Evolutionary conservation across 2,329 filamentous ascomycete species (phyloP), one percentile per base, ranked within the genome.

Genomic region (Hypomyces rosellus): DNA sequence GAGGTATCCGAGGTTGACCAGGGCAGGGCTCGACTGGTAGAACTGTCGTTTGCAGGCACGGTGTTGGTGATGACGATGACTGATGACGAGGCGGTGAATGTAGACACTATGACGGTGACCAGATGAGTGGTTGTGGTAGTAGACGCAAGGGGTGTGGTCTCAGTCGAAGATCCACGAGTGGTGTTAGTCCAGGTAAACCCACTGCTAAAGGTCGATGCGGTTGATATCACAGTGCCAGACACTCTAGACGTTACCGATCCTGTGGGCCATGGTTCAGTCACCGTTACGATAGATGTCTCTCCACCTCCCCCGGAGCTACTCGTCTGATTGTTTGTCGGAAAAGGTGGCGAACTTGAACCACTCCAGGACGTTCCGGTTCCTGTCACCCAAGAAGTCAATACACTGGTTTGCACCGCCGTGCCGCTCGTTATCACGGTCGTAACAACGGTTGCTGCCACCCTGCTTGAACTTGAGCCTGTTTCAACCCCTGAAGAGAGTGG

Each of bases 251-350:
- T 54, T 14, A 44, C 48, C 12, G 50, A 52, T n/a, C 41, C 50
- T 15, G 54, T 53, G 14, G 45, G 16, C 14, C 46, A 45, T 15
- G 48, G 49, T n/a, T 42, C 51, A 13, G 50, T 46, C 11, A 20
- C 38, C 3, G 46, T 49, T 12, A 55, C 20, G 8, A 50, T 51
- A 15, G 45, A 20, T 6, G 52, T 49, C 18, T 48, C 49, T 6
- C 48, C 53, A 12, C 55, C 54, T 9, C 50, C 30, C 20, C 48
- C 41, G 22, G 44, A 30, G n/a, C 46, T 56, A 30, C 38, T 30
- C 11, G 49, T 61, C 3, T 52, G 45, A 46, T 60, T 63, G 41
- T 49, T 47, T 20, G 22, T 14, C 16, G 52, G 48, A 13, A 55
- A 54, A 9, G 47, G 39, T 3, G 57, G 13, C 15, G 34, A 34